Conservation (phyloP, 257 asterid genomes). For the Lithospermum erythrorhizon region DNA sequence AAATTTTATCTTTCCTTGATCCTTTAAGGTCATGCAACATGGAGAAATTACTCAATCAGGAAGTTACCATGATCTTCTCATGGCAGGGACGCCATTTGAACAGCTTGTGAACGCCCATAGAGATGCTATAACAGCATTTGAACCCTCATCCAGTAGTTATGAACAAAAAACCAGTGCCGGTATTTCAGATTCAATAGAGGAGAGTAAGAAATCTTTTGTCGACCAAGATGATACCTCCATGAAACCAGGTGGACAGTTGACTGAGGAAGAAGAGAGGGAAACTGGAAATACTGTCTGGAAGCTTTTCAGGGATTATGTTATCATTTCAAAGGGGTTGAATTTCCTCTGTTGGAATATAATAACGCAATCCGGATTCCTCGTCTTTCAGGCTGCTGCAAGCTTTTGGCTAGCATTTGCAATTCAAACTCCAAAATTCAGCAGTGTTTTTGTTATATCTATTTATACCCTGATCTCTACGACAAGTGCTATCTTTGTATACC, state of each 20-base stretch:
- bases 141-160: constrained; percentile 16
- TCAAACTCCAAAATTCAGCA: constrained; percentile 27
- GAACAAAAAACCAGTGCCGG: constrained; percentile 5
- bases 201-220: constrained; percentile 9
- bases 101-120: constrained; percentile 56
- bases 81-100: constrained; percentile 48
- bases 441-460: constrained; percentile 28
- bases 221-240: constrained; percentile 26
- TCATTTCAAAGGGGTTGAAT: constrained; percentile 33
- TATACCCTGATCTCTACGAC: constrained; percentile 35
- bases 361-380: constrained; percentile 38
- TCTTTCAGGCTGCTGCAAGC: constrained; percentile 64
- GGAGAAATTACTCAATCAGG: constrained; percentile 56
- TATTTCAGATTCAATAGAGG: constrained; percentile 9
- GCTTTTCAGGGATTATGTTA: constrained; percentile 38
- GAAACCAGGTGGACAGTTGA: constrained; percentile 32
- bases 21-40: constrained; percentile 48
- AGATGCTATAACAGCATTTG: constrained; percentile 28
- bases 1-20: not conserved
- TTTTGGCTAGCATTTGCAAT: constrained; percentile 62
- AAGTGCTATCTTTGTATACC: constrained; percentile 39
- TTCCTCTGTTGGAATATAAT: constrained; percentile 7
- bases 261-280: constrained; percentile 65
- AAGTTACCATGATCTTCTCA: constrained; percentile 37
- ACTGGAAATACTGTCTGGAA: constrained; percentile 43